Conservation (phyloP, 2,329 filamentous ascomycete genomes). For the Plenodomus tracheiphilus region DNA sequence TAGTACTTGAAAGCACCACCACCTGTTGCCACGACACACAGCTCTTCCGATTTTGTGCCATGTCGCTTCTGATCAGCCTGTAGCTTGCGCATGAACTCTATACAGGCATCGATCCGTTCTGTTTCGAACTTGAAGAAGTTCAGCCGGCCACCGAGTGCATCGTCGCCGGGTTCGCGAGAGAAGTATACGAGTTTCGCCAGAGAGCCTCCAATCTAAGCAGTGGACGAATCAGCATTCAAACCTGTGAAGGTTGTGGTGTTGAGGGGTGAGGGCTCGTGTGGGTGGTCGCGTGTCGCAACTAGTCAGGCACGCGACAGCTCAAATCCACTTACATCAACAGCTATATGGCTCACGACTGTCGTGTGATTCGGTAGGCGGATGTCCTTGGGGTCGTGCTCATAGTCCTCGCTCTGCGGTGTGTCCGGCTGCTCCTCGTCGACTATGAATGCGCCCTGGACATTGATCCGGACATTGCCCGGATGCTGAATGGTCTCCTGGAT, state of each 20-base stretch:
- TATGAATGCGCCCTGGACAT: slow-evolving; percentile 95
- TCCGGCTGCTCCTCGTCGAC: slow-evolving; percentile 70
- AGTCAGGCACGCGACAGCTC: slow-evolving; percentile 15
- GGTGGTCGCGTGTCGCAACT: slow-evolving; percentile 17
- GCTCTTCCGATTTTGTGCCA: slow-evolving; percentile 68
- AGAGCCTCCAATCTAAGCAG: slow-evolving; percentile 82
- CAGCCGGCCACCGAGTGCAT: slow-evolving; percentile 81
- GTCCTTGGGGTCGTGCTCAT: slow-evolving; percentile 79
- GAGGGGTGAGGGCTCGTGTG: background rate
- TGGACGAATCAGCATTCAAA: slow-evolving; percentile 20
- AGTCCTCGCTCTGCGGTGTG: slow-evolving; percentile 56
- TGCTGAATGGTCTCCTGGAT: slow-evolving; percentile 60
- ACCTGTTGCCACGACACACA: slow-evolving; percentile 94
- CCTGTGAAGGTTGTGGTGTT: background rate
- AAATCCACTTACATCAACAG: slow-evolving; percentile 75
- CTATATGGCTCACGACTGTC: slow-evolving; percentile 92
- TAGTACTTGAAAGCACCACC: slow-evolving; percentile 98
- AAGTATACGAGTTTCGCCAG: slow-evolving; percentile 98
- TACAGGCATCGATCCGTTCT: slow-evolving; percentile 87
- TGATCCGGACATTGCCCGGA: slow-evolving; percentile 81
- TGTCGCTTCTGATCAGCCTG: slow-evolving; percentile 81
- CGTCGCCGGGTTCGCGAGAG: slow-evolving; percentile 79
- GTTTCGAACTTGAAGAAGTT: slow-evolving; percentile 98
- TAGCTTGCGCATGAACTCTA: slow-evolving; percentile 85
- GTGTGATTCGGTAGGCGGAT: slow-evolving; percentile 97